Conservation (phyloP, 345 rosid genomes). For the Psidium friedrichsthalianum region DNA sequence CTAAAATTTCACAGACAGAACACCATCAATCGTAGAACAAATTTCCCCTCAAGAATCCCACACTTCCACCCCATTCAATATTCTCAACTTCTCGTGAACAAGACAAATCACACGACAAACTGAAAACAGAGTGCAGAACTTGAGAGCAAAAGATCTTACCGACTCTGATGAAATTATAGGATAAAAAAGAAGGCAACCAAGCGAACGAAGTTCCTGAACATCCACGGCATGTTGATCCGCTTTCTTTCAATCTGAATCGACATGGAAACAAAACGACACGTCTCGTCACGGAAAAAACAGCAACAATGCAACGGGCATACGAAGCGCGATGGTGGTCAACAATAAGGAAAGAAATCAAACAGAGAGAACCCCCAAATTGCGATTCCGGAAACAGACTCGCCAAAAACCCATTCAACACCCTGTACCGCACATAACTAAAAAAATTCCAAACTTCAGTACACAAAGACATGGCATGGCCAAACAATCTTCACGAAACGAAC, state of each 20-base stretch:
- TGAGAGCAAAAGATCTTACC: slow-evolving; percentile 14
- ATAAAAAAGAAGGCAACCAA: slow-evolving; percentile 75
- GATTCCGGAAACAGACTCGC: not conserved
- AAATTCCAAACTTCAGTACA: not conserved
- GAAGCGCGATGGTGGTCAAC: not conserved
- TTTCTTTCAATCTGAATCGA: slow-evolving; percentile 10
- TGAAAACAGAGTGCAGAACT: not conserved
- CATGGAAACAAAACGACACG: not conserved
- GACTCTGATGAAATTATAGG: slow-evolving; percentile 33
- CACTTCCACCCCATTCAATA: not conserved
- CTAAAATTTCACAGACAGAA: not conserved
- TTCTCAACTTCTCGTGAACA: not conserved
- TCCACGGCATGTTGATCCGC: slow-evolving; percentile 64
- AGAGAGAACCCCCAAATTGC: not conserved
- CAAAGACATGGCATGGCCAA: not conserved
- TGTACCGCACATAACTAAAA: not conserved
- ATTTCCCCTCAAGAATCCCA: not conserved
- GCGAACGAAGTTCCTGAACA: slow-evolving; percentile 52
- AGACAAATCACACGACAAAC: not conserved
- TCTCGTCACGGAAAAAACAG: not conserved
- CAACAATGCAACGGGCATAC: not conserved
- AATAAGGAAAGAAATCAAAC: not conserved
- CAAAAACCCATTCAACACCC: not conserved
- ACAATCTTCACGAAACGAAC: too few species aligned
- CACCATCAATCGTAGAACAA: not conserved